Conservation (phyloP, 2,329 filamentous ascomycete genomes). For the Pezicula radicicola region DNA sequence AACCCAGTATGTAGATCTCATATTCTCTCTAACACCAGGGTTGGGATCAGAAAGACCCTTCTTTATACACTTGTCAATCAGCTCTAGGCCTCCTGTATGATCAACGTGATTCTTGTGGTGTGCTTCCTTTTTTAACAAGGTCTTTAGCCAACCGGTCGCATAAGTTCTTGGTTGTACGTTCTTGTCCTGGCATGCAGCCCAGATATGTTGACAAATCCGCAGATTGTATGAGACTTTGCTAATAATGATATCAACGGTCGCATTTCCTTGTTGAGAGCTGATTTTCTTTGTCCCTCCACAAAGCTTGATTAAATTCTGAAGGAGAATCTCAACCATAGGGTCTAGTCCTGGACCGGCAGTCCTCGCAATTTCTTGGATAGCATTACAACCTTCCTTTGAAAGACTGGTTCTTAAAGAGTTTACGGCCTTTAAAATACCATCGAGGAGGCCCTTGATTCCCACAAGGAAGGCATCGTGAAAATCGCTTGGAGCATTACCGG, state of each 20-base stretch:
- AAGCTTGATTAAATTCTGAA: conserved; percentile 87
- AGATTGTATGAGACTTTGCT: conserved; percentile 74
- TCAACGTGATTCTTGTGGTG: conserved; percentile 81
- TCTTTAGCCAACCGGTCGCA: conserved; percentile 80
- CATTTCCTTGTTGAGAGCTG: conserved; percentile 76
- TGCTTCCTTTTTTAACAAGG: conserved; percentile 72
- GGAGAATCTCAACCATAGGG: conserved; percentile 82
- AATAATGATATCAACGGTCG: conserved; percentile 77
- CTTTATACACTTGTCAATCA: conserved; percentile 84
- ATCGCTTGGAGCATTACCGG: conserved; percentile 79
- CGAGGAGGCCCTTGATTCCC: conserved; percentile 71
- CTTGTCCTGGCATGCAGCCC: conserved; percentile 82
- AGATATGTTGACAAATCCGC: conserved; percentile 83
- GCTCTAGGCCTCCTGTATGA: conserved; percentile 76
- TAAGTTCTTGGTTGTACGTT: conserved; percentile 84
- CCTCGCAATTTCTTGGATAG: conserved; percentile 81
- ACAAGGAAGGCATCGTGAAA: conserved; percentile 69
- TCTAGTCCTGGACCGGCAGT: conserved; percentile 77
- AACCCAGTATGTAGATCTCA: conserved; percentile 82
- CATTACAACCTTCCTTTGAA: conserved; percentile 78
- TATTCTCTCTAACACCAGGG: conserved; percentile 82
- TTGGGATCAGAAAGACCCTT: conserved; percentile 89
- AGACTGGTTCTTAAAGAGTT: conserved; percentile 86
- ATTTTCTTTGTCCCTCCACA: conserved; percentile 92
- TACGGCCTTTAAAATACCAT: conserved; percentile 84